A percentile compares a stretch with the other conserved stretches of the same genome.
Conservation (phyloP, 1,284 basidiomycete species). For the Trametes versicolor region DNA sequence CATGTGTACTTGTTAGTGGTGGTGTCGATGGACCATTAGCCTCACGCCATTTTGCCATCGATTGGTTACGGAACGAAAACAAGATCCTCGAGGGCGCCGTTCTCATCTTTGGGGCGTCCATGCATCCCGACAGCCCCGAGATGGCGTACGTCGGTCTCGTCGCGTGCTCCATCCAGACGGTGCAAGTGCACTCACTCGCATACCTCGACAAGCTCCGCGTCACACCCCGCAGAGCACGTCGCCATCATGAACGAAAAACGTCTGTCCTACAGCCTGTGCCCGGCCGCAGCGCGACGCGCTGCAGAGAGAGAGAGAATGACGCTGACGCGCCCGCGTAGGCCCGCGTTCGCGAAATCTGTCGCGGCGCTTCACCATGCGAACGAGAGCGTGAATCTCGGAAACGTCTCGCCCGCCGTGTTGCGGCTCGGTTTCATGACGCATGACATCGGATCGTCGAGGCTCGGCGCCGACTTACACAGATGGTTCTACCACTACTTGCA, state of each 20-base stretch:
- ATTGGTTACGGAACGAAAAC: not conserved
- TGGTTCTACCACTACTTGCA: not conserved
- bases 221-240: not conserved
- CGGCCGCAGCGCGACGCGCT: not conserved
- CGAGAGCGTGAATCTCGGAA: conserved; percentile 26
- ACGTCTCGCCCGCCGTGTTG: conserved; percentile 17
- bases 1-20: too few relatives aligned
- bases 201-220: conserved; percentile 20
- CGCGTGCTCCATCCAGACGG: conserved; percentile 3
- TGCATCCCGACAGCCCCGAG: conserved; percentile 3
- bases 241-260: conserved; percentile 13
- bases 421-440: conserved; percentile 17
- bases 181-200: conserved; percentile 25
- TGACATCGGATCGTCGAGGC: conserved; percentile 16
- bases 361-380: conserved; percentile 19
- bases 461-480: conserved; percentile 13
- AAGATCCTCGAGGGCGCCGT: conserved; percentile 21
- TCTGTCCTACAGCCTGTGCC: conserved; percentile 14
- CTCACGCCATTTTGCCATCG: too few relatives aligned
- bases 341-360: conserved; percentile 15
- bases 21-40: too few relatives aligned
- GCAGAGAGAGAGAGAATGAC: too few relatives aligned
- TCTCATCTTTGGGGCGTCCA: conserved; percentile 17
- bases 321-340: conserved; percentile 7
- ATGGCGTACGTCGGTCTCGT: conserved; percentile 6